phyloP scores from a whole-genome alignment of 495 filamentous ascomycete genomes.

The Articulospora tetracladia region DNA sequence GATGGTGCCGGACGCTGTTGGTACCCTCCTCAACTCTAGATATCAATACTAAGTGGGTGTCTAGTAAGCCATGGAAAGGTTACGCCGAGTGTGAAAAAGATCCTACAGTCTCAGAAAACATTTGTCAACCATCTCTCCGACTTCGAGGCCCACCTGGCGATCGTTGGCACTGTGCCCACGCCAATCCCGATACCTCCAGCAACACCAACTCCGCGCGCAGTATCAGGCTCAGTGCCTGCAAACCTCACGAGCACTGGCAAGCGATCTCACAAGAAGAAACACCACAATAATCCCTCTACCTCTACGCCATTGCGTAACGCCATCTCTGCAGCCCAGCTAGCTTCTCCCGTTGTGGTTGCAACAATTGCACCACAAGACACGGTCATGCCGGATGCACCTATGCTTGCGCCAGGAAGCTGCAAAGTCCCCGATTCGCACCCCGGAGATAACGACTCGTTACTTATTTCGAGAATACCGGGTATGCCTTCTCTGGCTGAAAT shows the following conservation, averaged over 20 bases:
- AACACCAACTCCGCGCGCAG: constrained; percentile 16
- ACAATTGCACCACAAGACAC: constrained; percentile 16
- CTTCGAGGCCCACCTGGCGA: constrained; percentile 66
- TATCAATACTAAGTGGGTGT: neutral
- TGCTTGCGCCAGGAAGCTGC: constrained; percentile 8
- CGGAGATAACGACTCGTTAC: constrained; percentile 57
- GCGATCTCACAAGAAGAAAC: constrained; percentile 30
- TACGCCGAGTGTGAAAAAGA: constrained; percentile 80
- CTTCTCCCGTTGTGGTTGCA: constrained; percentile 18
- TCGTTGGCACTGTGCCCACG: constrained; percentile 22
- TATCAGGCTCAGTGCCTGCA: neutral
- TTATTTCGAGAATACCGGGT: constrained; percentile 56
- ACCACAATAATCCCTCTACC: constrained; percentile 25
- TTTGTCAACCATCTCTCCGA: constrained; percentile 90
- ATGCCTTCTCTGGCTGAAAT: constrained; percentile 66
- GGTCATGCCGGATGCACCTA: constrained; percentile 17
- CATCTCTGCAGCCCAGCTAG: constrained; percentile 19
- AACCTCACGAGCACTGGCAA: constrained; percentile 17
- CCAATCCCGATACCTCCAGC: constrained; percentile 17
- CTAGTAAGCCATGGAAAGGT: constrained; percentile 46
- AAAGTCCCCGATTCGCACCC: constrained; percentile 34
- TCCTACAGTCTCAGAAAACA: constrained; percentile 87
- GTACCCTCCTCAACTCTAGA: neutral
- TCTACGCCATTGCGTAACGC: constrained; percentile 21
- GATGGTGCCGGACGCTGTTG: constrained; percentile 37